phyloP scores from a whole-genome alignment of 306 rosid species.

The Lathyrus aphaca region DNA sequence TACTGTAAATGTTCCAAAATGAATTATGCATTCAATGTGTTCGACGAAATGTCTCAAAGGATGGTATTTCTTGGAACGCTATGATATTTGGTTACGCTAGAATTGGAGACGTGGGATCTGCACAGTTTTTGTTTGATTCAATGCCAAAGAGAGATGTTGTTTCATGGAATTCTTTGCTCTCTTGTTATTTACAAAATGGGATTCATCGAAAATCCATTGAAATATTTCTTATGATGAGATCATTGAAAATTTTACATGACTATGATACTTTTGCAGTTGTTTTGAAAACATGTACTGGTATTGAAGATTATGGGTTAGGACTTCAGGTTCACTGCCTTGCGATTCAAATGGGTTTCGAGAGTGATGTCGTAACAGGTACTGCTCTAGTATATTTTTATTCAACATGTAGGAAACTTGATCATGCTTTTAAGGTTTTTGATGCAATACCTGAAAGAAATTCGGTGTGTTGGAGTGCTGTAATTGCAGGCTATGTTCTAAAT shows the following conservation, averaged over 20 bases:
- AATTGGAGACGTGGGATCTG: conserved; percentile 52
- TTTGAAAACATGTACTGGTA: conserved; percentile 65
- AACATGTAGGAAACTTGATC: conserved; percentile 56
- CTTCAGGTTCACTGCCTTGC: conserved; percentile 68
- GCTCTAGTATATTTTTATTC: conserved; percentile 82
- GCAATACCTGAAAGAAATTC: conserved; percentile 66
- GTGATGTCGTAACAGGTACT: conserved; percentile 72
- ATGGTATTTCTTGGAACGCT: conserved; percentile 78
- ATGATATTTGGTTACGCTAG: conserved; percentile 69
- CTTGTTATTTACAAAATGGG: conserved; percentile 64
- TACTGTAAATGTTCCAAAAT: conserved; percentile 56
- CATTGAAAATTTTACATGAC: conserved; percentile 46
- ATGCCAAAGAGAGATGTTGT: conserved; percentile 76
- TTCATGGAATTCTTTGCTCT: conserved; percentile 81
- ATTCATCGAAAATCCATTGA: conserved; percentile 41
- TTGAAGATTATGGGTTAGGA: conserved; percentile 62
- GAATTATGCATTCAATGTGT: conserved; percentile 59
- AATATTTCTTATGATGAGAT: conserved; percentile 56
- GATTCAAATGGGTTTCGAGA: conserved; percentile 60
- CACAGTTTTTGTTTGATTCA: conserved; percentile 57
- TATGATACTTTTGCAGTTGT: conserved; percentile 62
- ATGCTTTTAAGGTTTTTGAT: conserved; percentile 57
- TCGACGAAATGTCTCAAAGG: conserved; percentile 63
- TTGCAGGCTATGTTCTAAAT: conserved; percentile 83
- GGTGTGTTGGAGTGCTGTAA: conserved; percentile 80